Evolutionary conservation across 768 basidiomycete species (phyloP).

Genomic region (Leccinum arenicola): DNA sequence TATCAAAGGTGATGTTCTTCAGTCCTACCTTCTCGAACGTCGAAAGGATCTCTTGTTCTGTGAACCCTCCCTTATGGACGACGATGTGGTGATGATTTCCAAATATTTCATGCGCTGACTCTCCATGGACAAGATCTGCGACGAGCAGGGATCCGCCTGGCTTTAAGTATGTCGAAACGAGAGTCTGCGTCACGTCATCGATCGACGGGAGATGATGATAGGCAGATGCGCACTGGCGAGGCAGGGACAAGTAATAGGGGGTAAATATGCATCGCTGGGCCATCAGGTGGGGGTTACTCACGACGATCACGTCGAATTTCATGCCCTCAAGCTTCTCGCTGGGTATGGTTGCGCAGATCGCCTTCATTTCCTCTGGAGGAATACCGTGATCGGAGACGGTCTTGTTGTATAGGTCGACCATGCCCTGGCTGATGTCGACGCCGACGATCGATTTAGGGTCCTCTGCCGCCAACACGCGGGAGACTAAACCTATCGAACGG

Average conservation of each 20-base stretch:
- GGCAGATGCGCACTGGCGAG: conserved; percentile 54
- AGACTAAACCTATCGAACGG: conserved; percentile 50
- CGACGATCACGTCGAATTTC: conserved; percentile 70
- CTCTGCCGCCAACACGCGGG: conserved; percentile 56
- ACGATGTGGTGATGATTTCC: conserved; percentile 44
- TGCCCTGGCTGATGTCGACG: conserved; percentile 70
- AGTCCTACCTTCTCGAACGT: conserved; percentile 57
- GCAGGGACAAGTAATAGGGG: background rate
- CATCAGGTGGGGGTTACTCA: conserved; percentile 35
- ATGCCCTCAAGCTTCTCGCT: conserved; percentile 47
- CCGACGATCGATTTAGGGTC: conserved; percentile 64
- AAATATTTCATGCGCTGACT: conserved; percentile 25
- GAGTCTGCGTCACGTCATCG: conserved; percentile 45
- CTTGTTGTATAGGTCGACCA: conserved; percentile 66
- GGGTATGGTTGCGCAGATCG: conserved; percentile 44
- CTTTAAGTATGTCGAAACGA: conserved; percentile 54
- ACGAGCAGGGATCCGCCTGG: conserved; percentile 61
- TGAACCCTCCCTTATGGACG: conserved; percentile 53
- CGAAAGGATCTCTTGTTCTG: conserved; percentile 43
- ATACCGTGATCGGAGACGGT: conserved; percentile 60
- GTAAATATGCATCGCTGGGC: background rate
- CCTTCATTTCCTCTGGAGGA: conserved; percentile 61
- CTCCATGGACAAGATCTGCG: conserved; percentile 44
- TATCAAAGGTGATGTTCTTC: conserved; percentile 39
- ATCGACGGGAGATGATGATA: conserved; percentile 63